These are phyloP conservation scores for Magnaporthiopsis rhizophila DNA, from an alignment of 2,329 filamentous ascomycete genomes.

Conservation along the genomic window DNA sequence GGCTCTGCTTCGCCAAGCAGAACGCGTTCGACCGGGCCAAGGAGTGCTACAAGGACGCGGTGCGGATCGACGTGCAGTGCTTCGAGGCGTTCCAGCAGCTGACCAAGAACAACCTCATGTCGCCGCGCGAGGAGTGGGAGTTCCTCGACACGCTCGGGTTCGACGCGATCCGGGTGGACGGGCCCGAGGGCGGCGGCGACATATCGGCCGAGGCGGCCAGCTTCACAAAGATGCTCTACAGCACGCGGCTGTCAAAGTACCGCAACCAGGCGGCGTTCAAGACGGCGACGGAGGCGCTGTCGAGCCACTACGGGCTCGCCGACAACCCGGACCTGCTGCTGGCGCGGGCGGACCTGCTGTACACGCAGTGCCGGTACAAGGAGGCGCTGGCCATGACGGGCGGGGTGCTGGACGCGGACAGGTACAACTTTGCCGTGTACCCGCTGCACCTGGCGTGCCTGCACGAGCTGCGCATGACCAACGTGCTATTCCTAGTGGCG, in stretches of 20 bases:
- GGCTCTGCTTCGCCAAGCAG: constrained; percentile 91
- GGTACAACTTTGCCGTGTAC: constrained; percentile 83
- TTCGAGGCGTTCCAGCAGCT: constrained; percentile 98
- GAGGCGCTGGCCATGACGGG: constrained; percentile 81
- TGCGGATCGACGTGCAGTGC: constrained; percentile 94
- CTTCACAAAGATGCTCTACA: constrained; percentile 95
- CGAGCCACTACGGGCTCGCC: constrained; percentile 84
- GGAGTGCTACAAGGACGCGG: constrained; percentile 96
- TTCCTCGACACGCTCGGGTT: constrained; percentile 88
- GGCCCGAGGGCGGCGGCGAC: constrained; percentile 30
- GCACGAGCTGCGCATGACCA: constrained; percentile 79
- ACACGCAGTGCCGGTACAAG: constrained; percentile 88
- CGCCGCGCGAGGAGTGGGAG: constrained; percentile 79
- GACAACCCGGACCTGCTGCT: constrained; percentile 85
- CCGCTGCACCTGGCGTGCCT: constrained; percentile 88
- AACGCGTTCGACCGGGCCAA: constrained; percentile 96
- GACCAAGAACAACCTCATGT: constrained; percentile 92
- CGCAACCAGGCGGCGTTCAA: constrained; percentile 77
- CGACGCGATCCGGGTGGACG: constrained; percentile 62
- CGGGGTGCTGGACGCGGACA: constrained; percentile 71
- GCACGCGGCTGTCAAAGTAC: constrained; percentile 91
- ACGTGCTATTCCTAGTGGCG: constrained; percentile 81
- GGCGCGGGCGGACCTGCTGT: constrained; percentile 81
- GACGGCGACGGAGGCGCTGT: constrained; percentile 79
- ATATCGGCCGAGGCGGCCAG: constrained; percentile 79